Evolutionary conservation across 1,284 basidiomycete genomes (phyloP).

Genomic region (Mycena citricolor): DNA sequence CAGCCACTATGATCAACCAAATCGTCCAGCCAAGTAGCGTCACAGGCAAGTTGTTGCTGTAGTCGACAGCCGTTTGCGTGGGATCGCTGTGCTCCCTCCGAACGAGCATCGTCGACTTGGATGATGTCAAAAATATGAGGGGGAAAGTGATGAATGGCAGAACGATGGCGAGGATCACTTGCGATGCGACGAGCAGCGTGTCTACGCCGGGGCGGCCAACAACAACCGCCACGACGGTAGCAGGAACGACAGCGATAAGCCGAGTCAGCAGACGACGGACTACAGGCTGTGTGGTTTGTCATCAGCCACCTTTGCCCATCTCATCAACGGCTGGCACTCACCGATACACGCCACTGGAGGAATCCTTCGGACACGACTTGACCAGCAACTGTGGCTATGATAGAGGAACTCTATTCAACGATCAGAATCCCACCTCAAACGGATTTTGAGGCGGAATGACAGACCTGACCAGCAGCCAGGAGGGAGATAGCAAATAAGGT

Average conservation of each 20-base stretch:
- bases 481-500: slow-evolving; percentile 86
- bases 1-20: slow-evolving; percentile 20
- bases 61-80: slow-evolving; percentile 16
- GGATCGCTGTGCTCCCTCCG: slow-evolving; percentile 19
- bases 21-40: slow-evolving; percentile 40
- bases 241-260: slow-evolving; percentile 83
- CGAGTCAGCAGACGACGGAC: slow-evolving; percentile 84
- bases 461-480: slow-evolving; percentile 74
- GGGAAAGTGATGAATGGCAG: slow-evolving; percentile 88
- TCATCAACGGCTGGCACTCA: slow-evolving; percentile 42
- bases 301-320: too few relatives aligned
- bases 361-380: slow-evolving; percentile 95
- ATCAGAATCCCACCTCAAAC: neutral
- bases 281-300: slow-evolving; percentile 71
- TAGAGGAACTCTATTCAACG: slow-evolving; percentile 71
- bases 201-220: slow-evolving; percentile 80
- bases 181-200: slow-evolving; percentile 81
- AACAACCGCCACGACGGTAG: slow-evolving; percentile 75
- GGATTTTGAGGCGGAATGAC: neutral
- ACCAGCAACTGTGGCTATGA: slow-evolving; percentile 92
- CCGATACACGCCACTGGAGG: slow-evolving; percentile 85
- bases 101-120: slow-evolving; percentile 69
- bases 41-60: slow-evolving; percentile 16
- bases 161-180: slow-evolving; percentile 86
- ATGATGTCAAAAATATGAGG: slow-evolving; percentile 75